Evolutionary conservation across 2,329 filamentous ascomycete genomes (phyloP).

Genomic region (Fusarium sp.): DNA sequence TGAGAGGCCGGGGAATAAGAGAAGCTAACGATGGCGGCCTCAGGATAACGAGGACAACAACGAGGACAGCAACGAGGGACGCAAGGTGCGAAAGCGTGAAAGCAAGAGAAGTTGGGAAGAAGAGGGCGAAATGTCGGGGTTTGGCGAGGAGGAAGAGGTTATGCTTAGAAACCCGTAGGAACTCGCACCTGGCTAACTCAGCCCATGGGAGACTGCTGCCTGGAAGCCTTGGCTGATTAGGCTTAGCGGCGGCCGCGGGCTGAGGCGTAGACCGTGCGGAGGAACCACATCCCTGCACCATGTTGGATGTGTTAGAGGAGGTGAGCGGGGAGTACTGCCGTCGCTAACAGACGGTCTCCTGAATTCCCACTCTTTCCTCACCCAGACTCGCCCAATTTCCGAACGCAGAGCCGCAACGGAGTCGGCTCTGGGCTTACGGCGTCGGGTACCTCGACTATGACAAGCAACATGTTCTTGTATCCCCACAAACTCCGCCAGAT

Average conservation of each 20-base stretch:
- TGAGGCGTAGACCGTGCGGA: slow-evolving; percentile 46
- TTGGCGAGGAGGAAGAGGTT: slow-evolving; percentile 35
- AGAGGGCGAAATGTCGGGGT: slow-evolving; percentile 27
- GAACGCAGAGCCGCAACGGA: slow-evolving; percentile 32
- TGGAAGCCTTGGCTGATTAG: slow-evolving; percentile 38
- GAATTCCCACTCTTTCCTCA: slow-evolving; percentile 4
- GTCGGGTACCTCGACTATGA: slow-evolving; percentile 36
- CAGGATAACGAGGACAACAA: slow-evolving; percentile 27
- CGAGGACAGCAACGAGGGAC: too few relatives aligned
- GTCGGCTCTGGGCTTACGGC: slow-evolving; percentile 20
- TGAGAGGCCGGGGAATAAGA: slow-evolving; percentile 6
- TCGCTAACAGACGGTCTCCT: slow-evolving; percentile 6
- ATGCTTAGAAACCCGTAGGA: slow-evolving; percentile 44
- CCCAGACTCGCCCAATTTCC: slow-evolving; percentile 1
- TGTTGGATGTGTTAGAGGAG: slow-evolving; percentile 23
- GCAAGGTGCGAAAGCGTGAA: neutral
- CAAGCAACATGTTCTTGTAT: slow-evolving; percentile 13
- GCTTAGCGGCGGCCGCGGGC: slow-evolving; percentile 31
- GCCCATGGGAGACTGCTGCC: slow-evolving; percentile 49
- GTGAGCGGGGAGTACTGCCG: neutral
- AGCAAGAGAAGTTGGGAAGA: slow-evolving; percentile 20
- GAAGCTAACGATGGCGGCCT: slow-evolving; percentile 33
- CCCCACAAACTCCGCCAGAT: slow-evolving; percentile 32
- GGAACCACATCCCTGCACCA: slow-evolving; percentile 34
- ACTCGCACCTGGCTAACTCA: slow-evolving; percentile 35